These are phyloP conservation scores for Quercus tomentella DNA, from an alignment of 331 rosid species.

Conservation along the genomic window DNA sequence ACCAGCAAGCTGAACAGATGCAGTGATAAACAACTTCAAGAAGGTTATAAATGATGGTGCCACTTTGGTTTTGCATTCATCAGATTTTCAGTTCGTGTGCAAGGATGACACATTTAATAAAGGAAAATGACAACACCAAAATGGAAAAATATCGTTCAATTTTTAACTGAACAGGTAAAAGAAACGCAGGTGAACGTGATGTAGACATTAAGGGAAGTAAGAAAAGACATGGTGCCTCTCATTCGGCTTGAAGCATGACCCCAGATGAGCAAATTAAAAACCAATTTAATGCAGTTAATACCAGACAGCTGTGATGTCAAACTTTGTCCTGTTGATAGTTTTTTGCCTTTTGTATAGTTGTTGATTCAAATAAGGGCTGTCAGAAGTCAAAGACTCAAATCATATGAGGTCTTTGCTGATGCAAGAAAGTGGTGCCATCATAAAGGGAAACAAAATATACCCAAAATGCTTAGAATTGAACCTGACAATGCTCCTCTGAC, in stretches of 20 bases:
- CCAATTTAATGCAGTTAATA: not conserved
- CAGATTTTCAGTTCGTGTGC: not conserved
- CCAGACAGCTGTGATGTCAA: too few relatives aligned
- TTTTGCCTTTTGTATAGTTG: too few relatives aligned
- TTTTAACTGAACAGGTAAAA: not conserved
- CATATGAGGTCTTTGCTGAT: not conserved
- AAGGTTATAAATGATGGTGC: not conserved
- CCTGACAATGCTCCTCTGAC: conserved; percentile 99
- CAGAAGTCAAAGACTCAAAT: too few relatives aligned
- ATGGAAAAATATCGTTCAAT: not conserved
- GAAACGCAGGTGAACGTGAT: not conserved
- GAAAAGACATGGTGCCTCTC: not conserved
- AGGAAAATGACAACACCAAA: not conserved
- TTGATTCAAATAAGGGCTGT: too few relatives aligned
- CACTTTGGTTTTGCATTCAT: not conserved
- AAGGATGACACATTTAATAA: not conserved
- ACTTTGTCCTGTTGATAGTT: too few relatives aligned
- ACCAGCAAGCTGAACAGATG: not conserved
- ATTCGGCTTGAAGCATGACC: not conserved
- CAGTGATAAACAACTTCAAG: not conserved
- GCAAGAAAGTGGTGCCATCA: not conserved
- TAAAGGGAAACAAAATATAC: conserved; percentile 6
- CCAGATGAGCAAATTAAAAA: not conserved
- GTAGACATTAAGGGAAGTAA: not conserved
- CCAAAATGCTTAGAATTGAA: conserved; percentile 16